Base-by-base conservation (phyloP, 768 basidiomycete genomes). In the Leucosporidium creatinivorum region DNA sequence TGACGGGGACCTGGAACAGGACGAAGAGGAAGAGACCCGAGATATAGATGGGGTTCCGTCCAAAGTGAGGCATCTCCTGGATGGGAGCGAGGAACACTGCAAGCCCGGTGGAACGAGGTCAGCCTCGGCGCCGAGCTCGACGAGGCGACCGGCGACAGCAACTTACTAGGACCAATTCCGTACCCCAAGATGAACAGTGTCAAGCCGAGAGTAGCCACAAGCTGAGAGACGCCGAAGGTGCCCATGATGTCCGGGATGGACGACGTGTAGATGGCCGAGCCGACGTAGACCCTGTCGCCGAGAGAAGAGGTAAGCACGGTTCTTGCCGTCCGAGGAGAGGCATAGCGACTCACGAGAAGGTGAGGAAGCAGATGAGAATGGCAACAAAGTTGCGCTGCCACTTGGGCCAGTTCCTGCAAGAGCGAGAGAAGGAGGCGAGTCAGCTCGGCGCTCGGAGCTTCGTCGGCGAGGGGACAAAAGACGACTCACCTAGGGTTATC, bases 31-130 rank as follows among this genome's bases (percentile, higher is more conserved):
- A 57, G 25, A 80, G 69, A 21, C 76, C 77, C 68, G 75, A 68
- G 60, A 81, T 76, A 69, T 80, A 80, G 26, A 76, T 73, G 4
- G 76, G 68, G 26, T 73, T 77, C 6, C 80, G 71, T 17, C 80
- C 80, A 52, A 80, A 73, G 2, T 69, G 47, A 1, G 79, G 77
- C 31, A 80, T 75, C 63, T 81, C 80, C 7, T 76, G 72, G 33
- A 76, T 50, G 1, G 76, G 74, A 3, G 75, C 58, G 44, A 74
- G 66, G 62, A 76, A 48, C 64, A 74, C 62, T 63, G 58, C 9
- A 47, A 26, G 28, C 7, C 25, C 28, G 54, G 36, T 0, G 48
- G 33, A 55, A 25, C 19, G 21, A 3, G 52, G 17, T 26, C n/a
- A 1, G 30, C 25, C 4, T 50, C 9, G 9, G 39, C 15, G 10